Percentiles rank a stretch among this genome's conserved stretches.
Conservation (phyloP, 2,329 filamentous ascomycete genomes). For the Sarocladium oryzae region DNA sequence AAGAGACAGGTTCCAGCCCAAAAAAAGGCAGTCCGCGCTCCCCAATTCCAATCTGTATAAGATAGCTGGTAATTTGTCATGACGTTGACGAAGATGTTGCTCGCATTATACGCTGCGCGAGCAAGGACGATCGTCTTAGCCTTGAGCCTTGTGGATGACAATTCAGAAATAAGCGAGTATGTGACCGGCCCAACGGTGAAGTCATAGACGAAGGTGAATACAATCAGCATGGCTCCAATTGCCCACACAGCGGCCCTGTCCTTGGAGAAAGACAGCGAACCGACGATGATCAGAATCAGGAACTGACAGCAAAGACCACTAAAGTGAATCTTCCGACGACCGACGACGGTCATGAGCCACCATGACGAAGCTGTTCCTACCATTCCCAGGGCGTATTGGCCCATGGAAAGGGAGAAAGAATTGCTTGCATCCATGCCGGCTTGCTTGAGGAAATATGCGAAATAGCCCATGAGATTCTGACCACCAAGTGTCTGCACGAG, state of each 20-base stretch:
- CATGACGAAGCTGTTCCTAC: conserved; percentile 45
- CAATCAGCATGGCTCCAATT: conserved; percentile 39
- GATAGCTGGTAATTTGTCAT: conserved; percentile 43
- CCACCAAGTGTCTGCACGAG: conserved; percentile 42
- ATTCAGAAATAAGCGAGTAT: conserved; percentile 46
- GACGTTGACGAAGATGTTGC: conserved; percentile 44
- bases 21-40: conserved; percentile 39
- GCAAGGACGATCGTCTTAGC: conserved; percentile 49
- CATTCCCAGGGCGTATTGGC: conserved; percentile 42
- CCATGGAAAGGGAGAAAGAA: conserved; percentile 40
- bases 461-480: conserved; percentile 43
- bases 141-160: conserved; percentile 46
- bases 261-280: conserved; percentile 30
- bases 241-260: conserved; percentile 32
- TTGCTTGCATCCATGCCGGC: conserved; percentile 38
- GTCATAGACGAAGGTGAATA: conserved; percentile 49
- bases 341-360: conserved; percentile 41
- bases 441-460: conserved; percentile 38
- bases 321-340: conserved; percentile 44
- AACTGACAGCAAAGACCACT: conserved; percentile 35
- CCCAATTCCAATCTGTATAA: conserved; percentile 40
- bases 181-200: conserved; percentile 48
- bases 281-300: conserved; percentile 33
- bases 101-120: conserved; percentile 34
- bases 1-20: conserved; percentile 42